Evolutionary conservation across 495 filamentous ascomycete species (phyloP), one percentile per base, ranked within the genome.

Genomic region (Tuber aestivum): DNA sequence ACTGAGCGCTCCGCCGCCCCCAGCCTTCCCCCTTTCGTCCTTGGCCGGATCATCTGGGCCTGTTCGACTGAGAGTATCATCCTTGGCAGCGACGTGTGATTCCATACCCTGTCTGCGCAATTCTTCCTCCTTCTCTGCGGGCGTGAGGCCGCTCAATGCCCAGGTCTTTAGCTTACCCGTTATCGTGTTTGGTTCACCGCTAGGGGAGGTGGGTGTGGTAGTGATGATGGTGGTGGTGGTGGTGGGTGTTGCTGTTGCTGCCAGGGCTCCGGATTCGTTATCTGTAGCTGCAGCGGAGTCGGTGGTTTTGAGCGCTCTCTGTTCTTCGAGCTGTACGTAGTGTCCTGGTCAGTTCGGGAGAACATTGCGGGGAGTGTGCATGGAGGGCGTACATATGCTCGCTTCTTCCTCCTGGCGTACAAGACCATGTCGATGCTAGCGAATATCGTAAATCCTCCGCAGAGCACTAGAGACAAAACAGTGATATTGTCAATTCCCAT

Each of bases 391-490:
- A 78, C 73, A 69, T 75, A 82, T 75, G 79, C 80, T 42, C 73
- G 65, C 73, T 83, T 80, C 84, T 91, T 89, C 70, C 87, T 86
- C 61, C 93, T 91, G 86, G 97, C 97, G 86, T 95, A 92, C 68
- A 93, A 83, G 41, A 95, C 89, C 89, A 99, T 92, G 84, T 97
- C 94, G 82, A 88, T 88, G 72, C 94, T 87, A 10, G 95, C 91
- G 86, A 94, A 95, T 74, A 90, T 87, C 35, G 92, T 93, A 50
- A 95, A 88, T 72, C 90, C 88, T 78, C 88, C 90, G 77, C 90
- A 89, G 79, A 97, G 83, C 72, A 90, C 94, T 95, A 76, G 72
- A 12, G 12, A 27, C 27, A 14, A 3, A 40, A 35, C 10, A 73
- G 27, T 7, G 70, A 35, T 27, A 68, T 70, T 77, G 76, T 82